Evolutionary conservation across 352 stramenopile genomes (phyloP), one percentile per base, ranked within the genome.

Genomic region (Aphanomyces stellatus): DNA sequence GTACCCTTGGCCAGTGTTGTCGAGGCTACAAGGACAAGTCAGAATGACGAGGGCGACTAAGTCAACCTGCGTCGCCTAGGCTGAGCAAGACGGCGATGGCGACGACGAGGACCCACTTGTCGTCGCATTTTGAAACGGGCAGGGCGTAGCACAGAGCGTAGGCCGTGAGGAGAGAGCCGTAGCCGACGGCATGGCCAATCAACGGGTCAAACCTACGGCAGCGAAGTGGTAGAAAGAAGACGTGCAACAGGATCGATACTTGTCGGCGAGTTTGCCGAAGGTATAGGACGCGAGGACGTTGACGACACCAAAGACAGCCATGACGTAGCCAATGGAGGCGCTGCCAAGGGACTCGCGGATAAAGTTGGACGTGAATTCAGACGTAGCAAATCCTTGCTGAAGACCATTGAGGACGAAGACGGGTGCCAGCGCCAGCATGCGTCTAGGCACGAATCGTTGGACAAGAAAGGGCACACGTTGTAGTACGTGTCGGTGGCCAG

Each of bases 331-430:
- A 22, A 65, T 65, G 31, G 57, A 65, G 17, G 57, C 22, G 7
- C n/a, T 41, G 19, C 57, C 57, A 17, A 65, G 35, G 24, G 57
- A 65, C 43, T 33, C 30, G 1, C 57, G 57, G n/a, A 65, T 53
- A 15, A 55, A 65, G n/a, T 35, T 65, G 22, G 57, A 65, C 28
- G 57, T 65, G 22, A 65, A 65, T 24, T 65, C 57, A 6, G 57
- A 65, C 34, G 57, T 51, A 4, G 43, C 41, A 46, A 51, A 65
- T 33, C 57, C 57, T 33, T 65, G 57, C 35, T 65, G 57, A 33
- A 65, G n/a, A 17, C 57, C 57, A n/a, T 37, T 65, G 17, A 65
- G 53, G 43, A 65, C 10, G 19, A 65, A 42, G 27, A 65, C 28
- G 15, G 57, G 57, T 24, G 37, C 25, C 1, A 65, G 28, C 30